phyloP scores from a whole-genome alignment of 2,329 filamentous ascomycete genomes.

The Fusarium sp. region DNA sequence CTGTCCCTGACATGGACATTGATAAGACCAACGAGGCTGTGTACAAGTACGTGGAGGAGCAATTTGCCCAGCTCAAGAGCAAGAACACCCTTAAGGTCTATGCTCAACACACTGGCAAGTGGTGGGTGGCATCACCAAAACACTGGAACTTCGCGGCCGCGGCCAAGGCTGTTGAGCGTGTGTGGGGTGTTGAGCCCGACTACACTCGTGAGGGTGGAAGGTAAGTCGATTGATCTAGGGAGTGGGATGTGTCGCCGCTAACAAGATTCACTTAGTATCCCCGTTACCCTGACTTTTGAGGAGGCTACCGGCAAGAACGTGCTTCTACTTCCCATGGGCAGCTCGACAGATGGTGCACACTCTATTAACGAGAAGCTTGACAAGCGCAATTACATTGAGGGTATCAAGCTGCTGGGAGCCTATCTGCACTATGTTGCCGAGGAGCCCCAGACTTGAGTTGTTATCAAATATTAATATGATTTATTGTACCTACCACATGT shows the following conservation, averaged over 20 bases:
- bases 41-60: constrained; percentile 82
- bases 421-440: constrained; percentile 97
- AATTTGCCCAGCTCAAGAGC: constrained; percentile 86
- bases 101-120: constrained; percentile 92
- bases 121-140: constrained; percentile 98
- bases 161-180: constrained; percentile 93
- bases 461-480: constrained; percentile 9
- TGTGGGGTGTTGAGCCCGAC: constrained; percentile 93
- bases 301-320: constrained; percentile 98
- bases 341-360: constrained; percentile 94
- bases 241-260: constrained; percentile 19
- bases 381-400: constrained; percentile 97
- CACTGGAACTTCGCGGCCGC: constrained; percentile 99
- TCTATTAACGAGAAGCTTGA: constrained; percentile 99
- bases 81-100: constrained; percentile 91
- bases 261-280: constrained; percentile 71
- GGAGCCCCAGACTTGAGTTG: constrained; percentile 69
- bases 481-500: constrained; percentile 30
- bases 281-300: constrained; percentile 96
- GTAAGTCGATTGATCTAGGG: constrained; percentile 56
- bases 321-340: constrained; percentile 93
- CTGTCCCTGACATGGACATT: constrained; percentile 97
- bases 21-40: constrained; percentile 88
- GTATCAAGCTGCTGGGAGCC: constrained; percentile 92
- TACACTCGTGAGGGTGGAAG: constrained; percentile 95